These are phyloP conservation scores for Sedum album DNA, from an alignment of 164 flowering plant genomes.

Conservation along the genomic window DNA sequence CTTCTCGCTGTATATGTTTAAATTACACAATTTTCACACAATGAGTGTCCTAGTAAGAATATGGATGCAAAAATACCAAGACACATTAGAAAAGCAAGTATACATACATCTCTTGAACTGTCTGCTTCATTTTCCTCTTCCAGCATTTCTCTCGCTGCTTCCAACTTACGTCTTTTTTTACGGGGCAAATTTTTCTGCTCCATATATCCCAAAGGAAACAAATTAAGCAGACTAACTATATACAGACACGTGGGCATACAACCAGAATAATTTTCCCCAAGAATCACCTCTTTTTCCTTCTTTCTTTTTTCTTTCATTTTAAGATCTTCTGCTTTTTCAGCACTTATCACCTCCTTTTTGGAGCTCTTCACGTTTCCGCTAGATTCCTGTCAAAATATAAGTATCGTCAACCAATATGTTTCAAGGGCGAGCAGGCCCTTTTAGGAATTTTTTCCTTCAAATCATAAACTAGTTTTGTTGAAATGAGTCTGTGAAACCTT, in stretches of 20 bases:
- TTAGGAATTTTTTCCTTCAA: no score
- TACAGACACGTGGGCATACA: neutral
- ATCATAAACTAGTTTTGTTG: no score
- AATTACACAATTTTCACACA: neutral
- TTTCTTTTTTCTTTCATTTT: conserved; percentile 80
- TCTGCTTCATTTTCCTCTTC: conserved; percentile 50
- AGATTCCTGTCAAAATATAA: conserved; percentile 31
- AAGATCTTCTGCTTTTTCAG: conserved; percentile 68
- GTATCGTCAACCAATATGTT: no score
- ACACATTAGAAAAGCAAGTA: neutral
- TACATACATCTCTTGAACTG: conserved; percentile 23
- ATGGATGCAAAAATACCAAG: neutral
- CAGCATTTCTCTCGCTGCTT: conserved; percentile 80
- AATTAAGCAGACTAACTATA: neutral
- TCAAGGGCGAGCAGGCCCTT: no score
- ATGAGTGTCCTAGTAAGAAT: neutral
- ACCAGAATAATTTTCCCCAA: neutral
- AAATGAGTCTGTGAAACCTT: no score
- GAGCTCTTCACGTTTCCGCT: conserved; percentile 26
- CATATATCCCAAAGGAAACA: neutral
- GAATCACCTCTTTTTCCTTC: conserved; percentile 70
- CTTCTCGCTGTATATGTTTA: no score
- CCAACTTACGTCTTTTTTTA: conserved; percentile 75
- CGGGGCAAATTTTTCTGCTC: conserved; percentile 79
- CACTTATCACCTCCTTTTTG: conserved; percentile 60